phyloP scores from a whole-genome alignment of 2,329 filamentous ascomycete species.

The Claviceps fusiformis region DNA sequence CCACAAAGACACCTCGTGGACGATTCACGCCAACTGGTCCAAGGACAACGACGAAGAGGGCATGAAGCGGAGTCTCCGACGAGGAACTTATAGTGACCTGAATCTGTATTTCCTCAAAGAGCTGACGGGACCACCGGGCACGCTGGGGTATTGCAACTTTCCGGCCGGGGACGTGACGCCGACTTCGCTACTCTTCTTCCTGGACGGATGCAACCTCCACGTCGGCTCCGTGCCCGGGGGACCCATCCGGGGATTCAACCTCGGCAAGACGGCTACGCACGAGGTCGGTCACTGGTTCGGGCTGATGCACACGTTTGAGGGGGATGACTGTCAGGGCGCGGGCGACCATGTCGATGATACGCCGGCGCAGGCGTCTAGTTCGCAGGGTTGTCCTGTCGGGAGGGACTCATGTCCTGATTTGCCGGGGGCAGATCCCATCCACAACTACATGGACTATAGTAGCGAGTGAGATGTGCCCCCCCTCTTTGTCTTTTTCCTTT shows the following conservation, averaged over 20 bases:
- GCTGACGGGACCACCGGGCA: background rate
- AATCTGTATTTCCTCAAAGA: constrained; percentile 31
- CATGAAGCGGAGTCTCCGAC: constrained; percentile 30
- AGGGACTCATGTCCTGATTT: constrained; percentile 9
- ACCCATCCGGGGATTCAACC: background rate
- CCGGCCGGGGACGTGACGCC: background rate
- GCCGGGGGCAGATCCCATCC: constrained; percentile 21
- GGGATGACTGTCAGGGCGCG: background rate
- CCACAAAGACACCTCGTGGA: constrained; percentile 26
- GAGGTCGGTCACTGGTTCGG: background rate
- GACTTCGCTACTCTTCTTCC: background rate
- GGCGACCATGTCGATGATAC: constrained; percentile 29
- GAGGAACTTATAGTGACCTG: constrained; percentile 25
- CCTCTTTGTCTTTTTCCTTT: too few relatives aligned
- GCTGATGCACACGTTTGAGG: background rate
- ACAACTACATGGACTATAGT: constrained; percentile 29
- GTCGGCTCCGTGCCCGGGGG: background rate
- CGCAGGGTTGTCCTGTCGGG: background rate
- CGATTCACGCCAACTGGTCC: constrained; percentile 32
- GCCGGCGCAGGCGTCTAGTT: constrained; percentile 20
- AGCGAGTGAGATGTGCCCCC: constrained; percentile 21
- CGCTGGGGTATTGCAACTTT: constrained; percentile 1
- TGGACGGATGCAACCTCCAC: background rate
- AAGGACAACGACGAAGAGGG: constrained; percentile 19
- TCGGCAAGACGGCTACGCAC: background rate